These are phyloP conservation scores for Pterulicium gracile DNA, from an alignment of 1,284 basidiomycete species.

Conservation along the genomic window DNA sequence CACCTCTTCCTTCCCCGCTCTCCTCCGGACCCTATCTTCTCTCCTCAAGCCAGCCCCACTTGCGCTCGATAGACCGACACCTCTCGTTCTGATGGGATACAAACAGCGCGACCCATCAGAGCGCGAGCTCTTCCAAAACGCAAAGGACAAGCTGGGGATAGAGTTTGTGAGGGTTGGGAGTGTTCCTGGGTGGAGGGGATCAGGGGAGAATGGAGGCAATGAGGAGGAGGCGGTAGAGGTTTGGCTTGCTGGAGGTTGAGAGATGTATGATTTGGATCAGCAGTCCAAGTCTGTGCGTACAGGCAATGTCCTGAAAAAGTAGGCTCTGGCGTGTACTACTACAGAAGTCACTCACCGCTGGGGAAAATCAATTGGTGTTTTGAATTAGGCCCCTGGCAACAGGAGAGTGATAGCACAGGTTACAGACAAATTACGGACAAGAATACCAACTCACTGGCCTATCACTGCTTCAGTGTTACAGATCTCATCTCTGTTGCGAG, in stretches of 20 bases:
- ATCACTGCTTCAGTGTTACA: no score
- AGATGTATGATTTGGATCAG: no score
- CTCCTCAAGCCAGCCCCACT: constrained; percentile 28
- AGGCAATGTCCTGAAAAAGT: no score
- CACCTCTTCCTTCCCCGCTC: constrained; percentile 67
- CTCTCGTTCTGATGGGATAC: constrained; percentile 64
- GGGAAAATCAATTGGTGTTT: no score
- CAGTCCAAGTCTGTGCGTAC: no score
- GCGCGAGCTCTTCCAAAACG: constrained; percentile 58
- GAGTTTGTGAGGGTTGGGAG: constrained; percentile 43
- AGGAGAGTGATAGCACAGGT: no score
- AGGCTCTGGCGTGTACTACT: no score
- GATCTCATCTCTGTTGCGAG: no score
- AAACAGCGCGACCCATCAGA: constrained; percentile 74
- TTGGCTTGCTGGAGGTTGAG: constrained; percentile 36
- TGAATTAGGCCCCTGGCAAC: no score
- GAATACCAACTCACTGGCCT: no score
- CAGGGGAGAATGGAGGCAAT: neutral
- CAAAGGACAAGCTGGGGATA: constrained; percentile 37
- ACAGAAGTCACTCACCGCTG: no score
- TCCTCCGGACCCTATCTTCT: constrained; percentile 42
- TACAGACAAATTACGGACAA: no score
- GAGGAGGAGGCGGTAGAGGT: constrained; percentile 50
- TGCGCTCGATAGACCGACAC: constrained; percentile 17
- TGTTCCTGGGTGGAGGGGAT: constrained; percentile 40